Evolutionary conservation across 2,329 filamentous ascomycete genomes (phyloP).

Genomic region (Pseudocercospora fijiensis): DNA sequence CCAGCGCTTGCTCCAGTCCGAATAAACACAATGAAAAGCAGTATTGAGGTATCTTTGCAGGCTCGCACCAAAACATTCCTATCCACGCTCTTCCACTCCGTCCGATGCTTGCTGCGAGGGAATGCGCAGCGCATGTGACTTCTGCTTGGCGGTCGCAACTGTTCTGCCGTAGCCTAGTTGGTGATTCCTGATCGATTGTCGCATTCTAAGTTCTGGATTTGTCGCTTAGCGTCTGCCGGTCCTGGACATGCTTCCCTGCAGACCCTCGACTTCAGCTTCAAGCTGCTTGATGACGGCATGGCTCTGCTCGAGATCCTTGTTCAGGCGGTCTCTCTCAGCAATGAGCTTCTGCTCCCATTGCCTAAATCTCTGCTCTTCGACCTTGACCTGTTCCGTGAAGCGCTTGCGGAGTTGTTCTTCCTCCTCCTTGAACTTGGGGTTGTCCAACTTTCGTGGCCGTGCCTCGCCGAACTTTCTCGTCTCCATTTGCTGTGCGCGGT

Average conservation of each 20-base stretch:
- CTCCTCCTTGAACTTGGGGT: conserved; percentile 99
- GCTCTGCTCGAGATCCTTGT: conserved; percentile 98
- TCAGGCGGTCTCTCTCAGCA: conserved; percentile 94
- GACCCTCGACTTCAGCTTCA: conserved; percentile 86
- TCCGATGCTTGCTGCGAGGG: conserved; percentile 19
- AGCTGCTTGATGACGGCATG: conserved; percentile 88
- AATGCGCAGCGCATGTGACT: conserved; percentile 12
- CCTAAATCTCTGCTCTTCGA: conserved; percentile 98
- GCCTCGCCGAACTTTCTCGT: conserved; percentile 99
- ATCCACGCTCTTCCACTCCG: conserved; percentile 14
- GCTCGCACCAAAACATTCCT: conserved; percentile 13
- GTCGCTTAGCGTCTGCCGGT: conserved; percentile 35
- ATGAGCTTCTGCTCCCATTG: conserved; percentile 99
- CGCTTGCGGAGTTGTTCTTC: conserved; percentile 97
- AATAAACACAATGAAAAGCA: conserved; percentile 30
- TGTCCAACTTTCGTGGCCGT: conserved; percentile 94
- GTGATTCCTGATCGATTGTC: conserved; percentile 12
- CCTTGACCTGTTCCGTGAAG: conserved; percentile 99
- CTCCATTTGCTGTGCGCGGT: conserved; percentile 99
- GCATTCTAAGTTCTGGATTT: neutral
- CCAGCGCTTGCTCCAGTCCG: conserved; percentile 18
- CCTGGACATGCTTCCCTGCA: conserved; percentile 60
- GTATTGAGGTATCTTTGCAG: conserved; percentile 31
- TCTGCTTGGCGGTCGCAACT: conserved; percentile 21
- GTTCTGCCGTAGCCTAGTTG: conserved; percentile 23